Conservation (phyloP, 2,329 filamentous ascomycete species). For the Penicillium decumbens region DNA sequence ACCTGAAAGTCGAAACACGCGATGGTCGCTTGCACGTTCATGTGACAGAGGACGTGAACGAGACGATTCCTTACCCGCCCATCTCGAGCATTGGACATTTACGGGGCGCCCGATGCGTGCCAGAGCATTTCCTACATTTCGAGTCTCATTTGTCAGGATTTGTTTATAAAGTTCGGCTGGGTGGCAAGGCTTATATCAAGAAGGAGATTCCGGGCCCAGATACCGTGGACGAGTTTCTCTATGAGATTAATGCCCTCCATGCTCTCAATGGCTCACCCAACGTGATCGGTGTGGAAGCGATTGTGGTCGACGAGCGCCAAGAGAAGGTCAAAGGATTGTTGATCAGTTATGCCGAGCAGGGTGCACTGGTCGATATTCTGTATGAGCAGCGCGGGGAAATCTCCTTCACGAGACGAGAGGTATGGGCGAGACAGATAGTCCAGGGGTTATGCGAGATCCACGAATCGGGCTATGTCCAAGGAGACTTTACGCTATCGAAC, state of each 20-base stretch:
- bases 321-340: constrained; percentile 79
- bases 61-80: constrained; percentile 83
- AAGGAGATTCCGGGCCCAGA: constrained; percentile 97
- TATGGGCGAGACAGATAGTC: constrained; percentile 89
- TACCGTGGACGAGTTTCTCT: constrained; percentile 91
- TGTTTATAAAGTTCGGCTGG: constrained; percentile 82
- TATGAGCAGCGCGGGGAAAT: constrained; percentile 66
- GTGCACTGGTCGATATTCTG: constrained; percentile 83
- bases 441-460: constrained; percentile 87
- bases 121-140: constrained; percentile 73
- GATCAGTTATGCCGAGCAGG: constrained; percentile 80
- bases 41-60: constrained; percentile 94
- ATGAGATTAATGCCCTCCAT: constrained; percentile 93
- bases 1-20: constrained; percentile 85
- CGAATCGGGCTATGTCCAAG: constrained; percentile 92
- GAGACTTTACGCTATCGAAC: constrained; percentile 94
- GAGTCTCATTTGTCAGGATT: constrained; percentile 94
- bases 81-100: constrained; percentile 71
- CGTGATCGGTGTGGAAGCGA: constrained; percentile 80
- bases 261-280: constrained; percentile 66
- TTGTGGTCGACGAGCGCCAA: constrained; percentile 74
- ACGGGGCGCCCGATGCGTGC: constrained; percentile 46
- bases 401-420: constrained; percentile 69
- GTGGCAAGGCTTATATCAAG: constrained; percentile 72
- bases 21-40: constrained; percentile 89